Evolutionary conservation across 805 yeast species (phyloP).

Genomic region (Wickerhamomyces chaumierensis): DNA sequence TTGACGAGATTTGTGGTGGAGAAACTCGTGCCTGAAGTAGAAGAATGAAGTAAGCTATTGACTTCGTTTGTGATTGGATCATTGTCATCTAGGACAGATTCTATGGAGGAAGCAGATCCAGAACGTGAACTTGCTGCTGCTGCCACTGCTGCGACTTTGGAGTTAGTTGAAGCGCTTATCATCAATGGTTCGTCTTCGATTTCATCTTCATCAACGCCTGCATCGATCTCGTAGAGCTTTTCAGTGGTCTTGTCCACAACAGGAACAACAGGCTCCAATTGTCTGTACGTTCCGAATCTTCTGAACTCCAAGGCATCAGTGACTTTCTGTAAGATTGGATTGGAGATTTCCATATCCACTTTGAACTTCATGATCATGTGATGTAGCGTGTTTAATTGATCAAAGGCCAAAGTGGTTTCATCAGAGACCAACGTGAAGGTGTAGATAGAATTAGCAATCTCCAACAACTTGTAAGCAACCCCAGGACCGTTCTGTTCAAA

Average conservation of each 20-base stretch:
- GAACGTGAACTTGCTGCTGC: background rate
- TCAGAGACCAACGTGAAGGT: conserved; percentile 9
- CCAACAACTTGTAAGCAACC: conserved; percentile 12
- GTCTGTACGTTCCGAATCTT: conserved; percentile 4
- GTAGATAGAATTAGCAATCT: conserved; percentile 16
- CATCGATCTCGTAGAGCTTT: background rate
- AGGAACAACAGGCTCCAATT: background rate
- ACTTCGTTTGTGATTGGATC: background rate
- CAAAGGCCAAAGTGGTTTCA: conserved; percentile 9
- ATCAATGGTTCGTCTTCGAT: background rate
- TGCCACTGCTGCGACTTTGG: too few relatives aligned
- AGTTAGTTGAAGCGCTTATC: background rate
- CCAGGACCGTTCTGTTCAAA: conserved; percentile 18
- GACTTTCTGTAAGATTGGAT: conserved; percentile 8
- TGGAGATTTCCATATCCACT: conserved; percentile 13
- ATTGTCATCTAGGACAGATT: background rate
- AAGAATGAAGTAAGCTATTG: too few relatives aligned
- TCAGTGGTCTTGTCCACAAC: background rate
- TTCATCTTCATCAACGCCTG: background rate
- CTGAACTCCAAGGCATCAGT: conserved; percentile 8
- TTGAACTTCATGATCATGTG: conserved; percentile 12
- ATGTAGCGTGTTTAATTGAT: conserved; percentile 10
- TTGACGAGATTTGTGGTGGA: background rate
- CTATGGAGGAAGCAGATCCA: background rate
- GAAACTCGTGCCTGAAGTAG: background rate